phyloP scores from a whole-genome alignment of 176 grass and related monocot genomes.

The Carex scoparia region DNA sequence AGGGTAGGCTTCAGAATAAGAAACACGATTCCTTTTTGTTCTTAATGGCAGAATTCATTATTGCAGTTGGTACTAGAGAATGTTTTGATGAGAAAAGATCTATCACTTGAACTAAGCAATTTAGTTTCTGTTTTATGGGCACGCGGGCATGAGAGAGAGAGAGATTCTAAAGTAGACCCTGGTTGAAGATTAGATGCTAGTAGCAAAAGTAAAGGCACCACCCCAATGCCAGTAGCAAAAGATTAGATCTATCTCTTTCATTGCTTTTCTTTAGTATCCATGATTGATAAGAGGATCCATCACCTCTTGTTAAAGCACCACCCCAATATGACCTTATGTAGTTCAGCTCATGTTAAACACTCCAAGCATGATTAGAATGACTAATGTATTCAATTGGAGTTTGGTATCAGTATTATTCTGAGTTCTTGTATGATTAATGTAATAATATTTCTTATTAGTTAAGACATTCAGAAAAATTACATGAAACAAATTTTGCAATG shows the following conservation, averaged over 20 bases:
- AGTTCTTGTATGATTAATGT: background rate
- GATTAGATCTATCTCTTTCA: background rate
- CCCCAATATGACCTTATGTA: background rate
- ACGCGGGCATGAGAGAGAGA: background rate
- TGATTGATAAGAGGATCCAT: slow-evolving; percentile 1
- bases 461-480: background rate
- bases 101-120: background rate
- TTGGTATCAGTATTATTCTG: background rate
- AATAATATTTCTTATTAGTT: background rate
- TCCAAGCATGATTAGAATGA: background rate
- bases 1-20: background rate
- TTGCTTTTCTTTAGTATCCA: background rate
- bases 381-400: background rate
- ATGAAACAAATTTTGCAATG: background rate
- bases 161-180: background rate
- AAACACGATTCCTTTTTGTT: background rate
- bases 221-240: background rate
- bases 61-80: background rate
- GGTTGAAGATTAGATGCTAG: background rate
- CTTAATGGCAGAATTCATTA: background rate
- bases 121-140: background rate
- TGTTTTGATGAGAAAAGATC: background rate
- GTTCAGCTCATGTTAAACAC: background rate
- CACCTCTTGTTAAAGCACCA: background rate
- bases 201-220: background rate